Evolutionary conservation across 352 stramenopile species (phyloP).

Genomic region (Globisporangium parvum): DNA sequence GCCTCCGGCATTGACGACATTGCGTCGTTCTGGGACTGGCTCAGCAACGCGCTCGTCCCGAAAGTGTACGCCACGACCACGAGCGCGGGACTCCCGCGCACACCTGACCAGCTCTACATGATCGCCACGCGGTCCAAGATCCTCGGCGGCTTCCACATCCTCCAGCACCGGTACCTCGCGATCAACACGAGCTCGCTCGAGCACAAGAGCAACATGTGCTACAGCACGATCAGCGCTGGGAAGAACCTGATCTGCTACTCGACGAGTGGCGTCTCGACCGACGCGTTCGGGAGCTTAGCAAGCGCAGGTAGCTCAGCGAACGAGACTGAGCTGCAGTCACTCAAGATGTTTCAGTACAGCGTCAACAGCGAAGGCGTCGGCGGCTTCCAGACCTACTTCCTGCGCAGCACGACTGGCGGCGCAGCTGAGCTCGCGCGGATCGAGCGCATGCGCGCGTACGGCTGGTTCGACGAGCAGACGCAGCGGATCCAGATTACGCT

Average conservation of each 20-base stretch:
- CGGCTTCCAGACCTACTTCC: conserved; percentile 55
- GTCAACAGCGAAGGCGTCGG: conserved; percentile 22
- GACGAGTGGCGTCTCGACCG: conserved; percentile 21
- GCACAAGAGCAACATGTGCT: conserved; percentile 39
- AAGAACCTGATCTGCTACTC: conserved; percentile 39
- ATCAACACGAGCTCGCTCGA: conserved; percentile 37
- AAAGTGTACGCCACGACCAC: conserved; percentile 33
- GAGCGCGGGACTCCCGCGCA: conserved; percentile 14
- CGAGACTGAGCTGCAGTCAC: conserved; percentile 14
- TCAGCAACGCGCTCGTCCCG: conserved; percentile 43
- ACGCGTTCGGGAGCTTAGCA: conserved; percentile 30
- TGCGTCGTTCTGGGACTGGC: conserved; percentile 56
- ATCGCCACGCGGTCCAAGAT: conserved; percentile 54
- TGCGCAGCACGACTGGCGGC: conserved; percentile 35
- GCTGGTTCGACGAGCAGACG: conserved; percentile 56
- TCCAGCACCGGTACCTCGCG: conserved; percentile 40
- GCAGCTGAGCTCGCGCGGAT: conserved; percentile 18
- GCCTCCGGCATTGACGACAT: conserved; percentile 26
- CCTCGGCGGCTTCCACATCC: conserved; percentile 55
- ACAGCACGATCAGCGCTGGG: conserved; percentile 34
- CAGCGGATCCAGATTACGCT: conserved; percentile 41
- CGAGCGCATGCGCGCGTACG: conserved; percentile 34
- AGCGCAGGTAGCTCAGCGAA: conserved; percentile 18
- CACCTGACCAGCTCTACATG: conserved; percentile 34
- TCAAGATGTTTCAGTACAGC: conserved; percentile 57